Base-by-base conservation (phyloP, 1,139 yeast species). In the Tardiomyces blankii region DNA sequence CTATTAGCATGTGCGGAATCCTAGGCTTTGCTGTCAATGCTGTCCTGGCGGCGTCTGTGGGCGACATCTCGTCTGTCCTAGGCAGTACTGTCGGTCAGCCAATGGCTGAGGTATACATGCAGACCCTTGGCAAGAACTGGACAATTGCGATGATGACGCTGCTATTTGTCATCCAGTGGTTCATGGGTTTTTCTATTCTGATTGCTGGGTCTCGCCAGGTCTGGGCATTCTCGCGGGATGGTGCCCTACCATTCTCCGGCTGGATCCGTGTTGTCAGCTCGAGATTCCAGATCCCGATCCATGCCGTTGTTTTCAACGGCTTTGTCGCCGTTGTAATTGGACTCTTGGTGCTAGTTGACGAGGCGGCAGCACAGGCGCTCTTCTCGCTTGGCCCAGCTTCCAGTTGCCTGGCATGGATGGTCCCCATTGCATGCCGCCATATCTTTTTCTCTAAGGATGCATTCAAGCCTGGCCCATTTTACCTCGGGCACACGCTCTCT, bases 201-300 rank as follows among this genome's bases (percentile, higher is more conserved):
- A 83, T 94, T 0, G 85, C 95, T 0, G 89, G 93, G 0, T 84
- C 95, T 6, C 77, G 96, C 68, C 80, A 86, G 33, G 82, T 88
- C 1, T 87, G 80, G 67, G 87, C 94, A 13, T 80, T 87, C 65
- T 86, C 95, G 45, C 77, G 96, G 64, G 96, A 87, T 61, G 88
- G 84, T 42, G 95, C 93, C 0, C 66, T 87, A 42, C 96, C 96
- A 0, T 78, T 73, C 54, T 76, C 80, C 12, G 16, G 44, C 12
- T 46, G 35, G 38, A 43, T 51, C 44, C 46, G 47, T 40, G 27
- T 41, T 13, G 82, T 79, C 42, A 66, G 77, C 54, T 69, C 69
- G 41, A 68, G 56, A 51, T 61, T 75, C 16, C 67, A 72, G 30
- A 80, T 77, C 18, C 86, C 86, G 8, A 59, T 77, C 42, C 68